phyloP scores from a whole-genome alignment of 2,329 filamentous ascomycete genomes.

The Alternaria hordeiaustralica region DNA sequence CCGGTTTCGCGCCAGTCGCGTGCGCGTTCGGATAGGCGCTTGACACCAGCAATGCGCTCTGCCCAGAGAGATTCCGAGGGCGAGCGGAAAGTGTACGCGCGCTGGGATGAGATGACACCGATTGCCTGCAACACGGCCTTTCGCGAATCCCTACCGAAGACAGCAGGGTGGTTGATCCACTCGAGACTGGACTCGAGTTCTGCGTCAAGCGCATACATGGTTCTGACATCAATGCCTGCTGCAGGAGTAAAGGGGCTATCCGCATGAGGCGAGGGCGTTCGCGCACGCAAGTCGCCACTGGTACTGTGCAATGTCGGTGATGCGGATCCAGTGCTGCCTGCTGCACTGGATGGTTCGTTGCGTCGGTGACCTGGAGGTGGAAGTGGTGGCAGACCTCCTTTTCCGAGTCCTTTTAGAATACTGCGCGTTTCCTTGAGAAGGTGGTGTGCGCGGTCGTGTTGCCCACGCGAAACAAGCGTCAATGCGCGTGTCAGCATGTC shows the following conservation, averaged over 20 bases:
- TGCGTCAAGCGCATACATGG: constrained; percentile 84
- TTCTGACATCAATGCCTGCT: constrained; percentile 80
- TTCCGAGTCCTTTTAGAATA: constrained; percentile 93
- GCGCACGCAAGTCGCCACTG: constrained; percentile 41
- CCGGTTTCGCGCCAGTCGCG: constrained; percentile 91
- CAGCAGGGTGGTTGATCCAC: constrained; percentile 96
- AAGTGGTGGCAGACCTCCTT: constrained; percentile 90
- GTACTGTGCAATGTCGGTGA: constrained; percentile 50
- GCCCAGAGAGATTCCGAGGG: constrained; percentile 91
- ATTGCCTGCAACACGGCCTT: constrained; percentile 97
- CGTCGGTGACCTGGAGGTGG: constrained; percentile 63
- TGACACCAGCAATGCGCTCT: constrained; percentile 78
- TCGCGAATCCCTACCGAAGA: constrained; percentile 90
- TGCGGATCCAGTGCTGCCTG: constrained; percentile 47
- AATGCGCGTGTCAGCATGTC: constrained; percentile 96
- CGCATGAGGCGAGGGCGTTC: constrained; percentile 47
- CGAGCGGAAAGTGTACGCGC: constrained; percentile 91
- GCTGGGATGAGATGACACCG: constrained; percentile 92
- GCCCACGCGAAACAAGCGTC: constrained; percentile 86
- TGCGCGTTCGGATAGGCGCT: constrained; percentile 79
- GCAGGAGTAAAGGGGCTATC: constrained; percentile 62
- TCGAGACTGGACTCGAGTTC: constrained; percentile 90
- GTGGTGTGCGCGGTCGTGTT: constrained; percentile 92
- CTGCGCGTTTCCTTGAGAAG: constrained; percentile 91
- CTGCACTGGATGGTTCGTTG: constrained; percentile 49